Conservation (phyloP, 495 filamentous ascomycete species). For the Umbilicaria muhlenbergii region DNA sequence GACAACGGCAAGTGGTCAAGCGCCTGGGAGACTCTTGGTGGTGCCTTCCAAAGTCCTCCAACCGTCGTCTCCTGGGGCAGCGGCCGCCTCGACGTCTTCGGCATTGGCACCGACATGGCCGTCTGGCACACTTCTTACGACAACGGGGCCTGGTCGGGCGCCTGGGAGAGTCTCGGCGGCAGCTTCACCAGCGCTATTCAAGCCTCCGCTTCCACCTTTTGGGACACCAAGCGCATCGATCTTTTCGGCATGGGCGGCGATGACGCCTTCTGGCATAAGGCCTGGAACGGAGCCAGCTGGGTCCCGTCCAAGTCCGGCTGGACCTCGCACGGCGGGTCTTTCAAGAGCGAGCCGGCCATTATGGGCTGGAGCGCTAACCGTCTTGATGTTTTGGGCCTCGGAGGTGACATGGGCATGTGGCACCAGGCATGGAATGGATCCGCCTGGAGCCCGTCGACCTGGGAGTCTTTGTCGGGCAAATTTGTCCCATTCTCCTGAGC, state of each 20-base stretch:
- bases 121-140: conserved; percentile 9
- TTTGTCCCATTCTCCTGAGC: not conserved
- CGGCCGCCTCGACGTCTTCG: conserved; percentile 11
- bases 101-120: not conserved
- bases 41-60: not conserved
- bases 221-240: conserved; percentile 10
- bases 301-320: conserved; percentile 1
- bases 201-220: conserved; percentile 5
- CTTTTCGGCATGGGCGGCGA: no score
- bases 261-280: no score
- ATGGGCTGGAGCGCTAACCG: conserved; percentile 18
- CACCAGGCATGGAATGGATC: conserved; percentile 7
- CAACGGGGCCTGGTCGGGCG: conserved; percentile 9
- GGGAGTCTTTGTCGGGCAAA: not conserved
- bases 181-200: conserved; percentile 10
- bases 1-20: conserved; percentile 9
- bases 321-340: conserved; percentile 4
- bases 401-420: not conserved
- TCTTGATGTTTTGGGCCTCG: conserved; percentile 19
- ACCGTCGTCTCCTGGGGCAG: conserved; percentile 6
- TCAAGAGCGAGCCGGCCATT: conserved; percentile 13
- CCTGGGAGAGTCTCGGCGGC: conserved; percentile 6
- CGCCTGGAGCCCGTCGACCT: conserved; percentile 4
- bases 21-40: conserved; percentile 4
- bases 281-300: conserved; percentile 5